Base-by-base conservation (phyloP, 192 early-diverging fungal species). In the Geranomyces variabilis region DNA sequence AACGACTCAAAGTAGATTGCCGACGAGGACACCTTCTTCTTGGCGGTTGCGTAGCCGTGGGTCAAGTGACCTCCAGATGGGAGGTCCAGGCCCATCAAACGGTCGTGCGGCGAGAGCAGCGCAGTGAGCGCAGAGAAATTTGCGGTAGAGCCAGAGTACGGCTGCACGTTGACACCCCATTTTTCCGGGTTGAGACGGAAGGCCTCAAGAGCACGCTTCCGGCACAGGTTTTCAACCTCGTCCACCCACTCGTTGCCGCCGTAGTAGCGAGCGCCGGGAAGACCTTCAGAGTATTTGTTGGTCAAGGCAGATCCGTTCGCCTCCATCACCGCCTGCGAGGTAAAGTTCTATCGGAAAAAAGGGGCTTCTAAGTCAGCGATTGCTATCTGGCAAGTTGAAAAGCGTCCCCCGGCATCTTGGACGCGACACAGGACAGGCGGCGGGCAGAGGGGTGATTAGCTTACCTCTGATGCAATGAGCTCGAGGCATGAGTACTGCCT, bases 141-240 rank as follows among this genome's bases (percentile, higher is more conserved):
- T 80, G 98, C 98, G 48, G 98, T 98, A 30, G 44, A 49, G 28
- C 70, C 97, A 74, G 98, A 99, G 90, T 99, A 99, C 58, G 98
- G 93, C 86, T 99, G 98, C 51, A 99, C 98, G 73, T 99, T 99
- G 77, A 98, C 98, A 66, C 98, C 98, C 98, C 98, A 99, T 77
- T 97, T 88, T 33, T 79, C 83, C 33, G 93, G 71, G 73, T 91
- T 89, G 56, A 99, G 88, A 76, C 87, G 83, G 82, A 98, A 99
- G 31, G 96, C 98, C 62, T 83, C 87, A 28, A 99, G 86, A 31
- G 98, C 98, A 76, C 98, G 93, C 82, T 92, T 83, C 68, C 93
- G 93, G 88, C 98, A 99, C 60, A 99, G 83, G 66, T 91, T 88
- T 86, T 99, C 98, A 62, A 99, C 82, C 79, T 91, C 81, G 81